Conservation (phyloP, 345 rosid species). For the Excoecaria cochinchinensis region DNA sequence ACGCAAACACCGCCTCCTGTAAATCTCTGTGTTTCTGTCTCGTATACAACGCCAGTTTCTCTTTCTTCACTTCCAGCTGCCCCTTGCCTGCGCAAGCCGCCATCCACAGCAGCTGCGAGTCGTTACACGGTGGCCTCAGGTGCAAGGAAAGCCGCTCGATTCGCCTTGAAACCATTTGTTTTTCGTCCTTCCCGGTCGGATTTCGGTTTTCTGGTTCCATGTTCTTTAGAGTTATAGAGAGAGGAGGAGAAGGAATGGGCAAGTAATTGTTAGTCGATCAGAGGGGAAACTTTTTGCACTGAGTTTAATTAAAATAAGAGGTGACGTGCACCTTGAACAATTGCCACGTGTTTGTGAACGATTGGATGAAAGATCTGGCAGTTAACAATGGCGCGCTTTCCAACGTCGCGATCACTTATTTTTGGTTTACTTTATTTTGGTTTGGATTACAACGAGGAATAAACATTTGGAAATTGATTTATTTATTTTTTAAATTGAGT, state of each 20-base stretch:
- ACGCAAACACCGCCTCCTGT: constrained; percentile 70
- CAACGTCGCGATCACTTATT: constrained; percentile 14
- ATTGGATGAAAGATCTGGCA: constrained; percentile 35
- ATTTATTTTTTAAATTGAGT: no score
- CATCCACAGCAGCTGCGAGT: constrained; percentile 25
- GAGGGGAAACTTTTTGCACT: background rate
- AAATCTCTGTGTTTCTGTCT: constrained; percentile 69
- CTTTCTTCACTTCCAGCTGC: constrained; percentile 49
- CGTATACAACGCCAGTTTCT: constrained; percentile 51
- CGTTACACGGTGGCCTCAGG: constrained; percentile 26
- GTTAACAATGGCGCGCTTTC: constrained; percentile 42
- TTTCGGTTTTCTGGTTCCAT: constrained; percentile 11
- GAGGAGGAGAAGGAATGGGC: no score
- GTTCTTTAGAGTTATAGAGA: background rate
- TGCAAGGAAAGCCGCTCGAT: constrained; percentile 57
- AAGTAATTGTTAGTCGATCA: background rate
- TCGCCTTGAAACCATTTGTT: constrained; percentile 38
- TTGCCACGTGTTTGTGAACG: constrained; percentile 25
- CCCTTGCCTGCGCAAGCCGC: constrained; percentile 33
- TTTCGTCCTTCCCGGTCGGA: constrained; percentile 32
- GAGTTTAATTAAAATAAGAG: constrained; percentile 16
- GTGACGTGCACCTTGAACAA: constrained; percentile 10
- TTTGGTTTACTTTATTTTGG: background rate
- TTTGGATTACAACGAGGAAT: background rate
- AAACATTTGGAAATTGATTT: no score